Evolutionary conservation across 129 eudicot genomes (phyloP).

Genomic region (Pulicaria dysenterica): DNA sequence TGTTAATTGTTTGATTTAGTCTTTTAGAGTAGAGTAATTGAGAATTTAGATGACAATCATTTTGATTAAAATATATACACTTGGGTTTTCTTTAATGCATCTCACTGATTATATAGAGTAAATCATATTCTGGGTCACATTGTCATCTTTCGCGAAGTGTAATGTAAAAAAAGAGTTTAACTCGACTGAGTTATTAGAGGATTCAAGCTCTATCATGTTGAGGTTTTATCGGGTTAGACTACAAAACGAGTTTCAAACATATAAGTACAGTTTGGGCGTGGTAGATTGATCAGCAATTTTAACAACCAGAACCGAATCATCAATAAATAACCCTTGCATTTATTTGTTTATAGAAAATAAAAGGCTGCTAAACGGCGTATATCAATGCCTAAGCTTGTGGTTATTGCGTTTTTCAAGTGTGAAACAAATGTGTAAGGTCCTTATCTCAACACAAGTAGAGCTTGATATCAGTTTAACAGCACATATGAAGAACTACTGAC

Average conservation of each 20-base stretch:
- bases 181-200: too few species aligned
- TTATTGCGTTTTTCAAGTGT: conserved; percentile 10
- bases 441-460: conserved; percentile 15
- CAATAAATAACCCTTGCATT: not conserved
- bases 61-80: conserved; percentile 29
- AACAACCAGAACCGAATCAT: not conserved
- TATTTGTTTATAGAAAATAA: not conserved
- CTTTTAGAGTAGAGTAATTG: conserved; percentile 26
- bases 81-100: conserved; percentile 13
- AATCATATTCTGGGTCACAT: not conserved
- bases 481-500: conserved; percentile 18
- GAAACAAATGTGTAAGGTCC: conserved; percentile 7
- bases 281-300: not conserved
- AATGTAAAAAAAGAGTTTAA: too few species aligned
- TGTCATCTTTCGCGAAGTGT: not conserved
- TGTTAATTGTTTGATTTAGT: conserved; percentile 22
- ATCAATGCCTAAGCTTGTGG: conserved; percentile 17
- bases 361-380: not conserved
- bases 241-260: too few species aligned
- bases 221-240: not conserved
- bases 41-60: conserved; percentile 21
- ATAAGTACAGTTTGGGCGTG: too few species aligned
- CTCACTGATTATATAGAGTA: conserved; percentile 14
- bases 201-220: not conserved
- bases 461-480: conserved; percentile 14